Evolutionary conservation across 2,329 filamentous ascomycete species (phyloP), one percentile per base, ranked within the genome.

Genomic region (Elsinoe arachidis): DNA sequence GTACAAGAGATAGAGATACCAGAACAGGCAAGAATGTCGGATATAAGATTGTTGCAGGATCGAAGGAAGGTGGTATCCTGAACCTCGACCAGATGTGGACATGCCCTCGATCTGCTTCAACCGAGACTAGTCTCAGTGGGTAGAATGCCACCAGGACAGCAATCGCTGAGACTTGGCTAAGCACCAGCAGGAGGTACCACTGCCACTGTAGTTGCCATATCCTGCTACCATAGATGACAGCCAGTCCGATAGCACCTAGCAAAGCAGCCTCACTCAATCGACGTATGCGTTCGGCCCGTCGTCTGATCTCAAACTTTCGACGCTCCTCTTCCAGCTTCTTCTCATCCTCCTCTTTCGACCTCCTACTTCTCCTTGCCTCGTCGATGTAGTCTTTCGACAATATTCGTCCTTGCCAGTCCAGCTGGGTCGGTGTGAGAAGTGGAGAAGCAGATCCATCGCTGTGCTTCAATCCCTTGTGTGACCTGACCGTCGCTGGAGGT

Each of bases 21-120:
- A 91, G 78, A 14, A 91, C 73, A 0, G 91, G 89, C 30, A 96
- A 78, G 2, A 85, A 72, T 5, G 86, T 80, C 15, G 92, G 92
- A 68, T 96, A 97, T 58, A 96, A 72, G n/a, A 96, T 78, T 10
- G 91, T 89, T 5, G 92, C 92, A 2, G 90, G 91, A 67, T 97
- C 92, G 71, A 96, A 95, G n/a, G 81, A 79, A 3, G 83, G 74
- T 0, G 90, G 90, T 37, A 96, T 75, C 39, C 78, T 77, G 64
- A 84, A 71, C 19, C 68, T 66, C 49, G 47, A 46, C 56, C 56
- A 58, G 49, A 58, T 54, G 23, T 58, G 47, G 6, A 58, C 47
- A 46, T 58, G 49, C 5, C 56, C 56, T 35, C 37, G 47, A 21
- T 55, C 49, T 37, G 34, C 46, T 23, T 53, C 56, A 1, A 58